Evolutionary conservation across 495 filamentous ascomycete genomes (phyloP).

Genomic region (Podospora pseudocomata): DNA sequence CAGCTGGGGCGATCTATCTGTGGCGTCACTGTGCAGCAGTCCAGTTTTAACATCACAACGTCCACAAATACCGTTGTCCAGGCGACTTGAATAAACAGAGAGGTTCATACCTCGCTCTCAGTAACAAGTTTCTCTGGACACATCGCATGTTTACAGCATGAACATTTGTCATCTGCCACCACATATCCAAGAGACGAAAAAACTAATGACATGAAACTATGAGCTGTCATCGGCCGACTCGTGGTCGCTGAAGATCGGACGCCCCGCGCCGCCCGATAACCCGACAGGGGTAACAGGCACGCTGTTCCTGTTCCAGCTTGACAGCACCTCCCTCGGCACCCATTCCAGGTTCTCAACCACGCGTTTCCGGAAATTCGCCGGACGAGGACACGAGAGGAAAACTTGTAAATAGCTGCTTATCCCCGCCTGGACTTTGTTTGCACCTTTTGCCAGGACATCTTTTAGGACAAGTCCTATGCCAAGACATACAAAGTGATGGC

Average conservation of each 20-base stretch:
- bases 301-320: constrained; percentile 8
- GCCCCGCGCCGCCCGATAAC: constrained; percentile 3
- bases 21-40: constrained; percentile 6
- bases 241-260: constrained; percentile 1
- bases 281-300: neutral
- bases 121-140: neutral
- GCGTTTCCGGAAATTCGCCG: neutral
- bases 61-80: neutral
- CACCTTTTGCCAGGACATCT: neutral
- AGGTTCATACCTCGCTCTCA: neutral
- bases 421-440: neutral
- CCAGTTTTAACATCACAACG: neutral
- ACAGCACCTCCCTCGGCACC: neutral
- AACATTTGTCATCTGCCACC: neutral
- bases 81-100: neutral
- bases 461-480: neutral
- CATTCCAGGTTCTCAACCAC: neutral
- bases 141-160: neutral
- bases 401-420: neutral
- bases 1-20: neutral
- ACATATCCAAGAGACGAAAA: neutral
- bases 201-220: constrained; percentile 1
- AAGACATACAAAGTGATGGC: constrained; percentile 1
- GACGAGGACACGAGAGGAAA: neutral
- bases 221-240: neutral